Base-by-base conservation (phyloP, 305 asterid genomes). In the Ruellia speciosa region DNA sequence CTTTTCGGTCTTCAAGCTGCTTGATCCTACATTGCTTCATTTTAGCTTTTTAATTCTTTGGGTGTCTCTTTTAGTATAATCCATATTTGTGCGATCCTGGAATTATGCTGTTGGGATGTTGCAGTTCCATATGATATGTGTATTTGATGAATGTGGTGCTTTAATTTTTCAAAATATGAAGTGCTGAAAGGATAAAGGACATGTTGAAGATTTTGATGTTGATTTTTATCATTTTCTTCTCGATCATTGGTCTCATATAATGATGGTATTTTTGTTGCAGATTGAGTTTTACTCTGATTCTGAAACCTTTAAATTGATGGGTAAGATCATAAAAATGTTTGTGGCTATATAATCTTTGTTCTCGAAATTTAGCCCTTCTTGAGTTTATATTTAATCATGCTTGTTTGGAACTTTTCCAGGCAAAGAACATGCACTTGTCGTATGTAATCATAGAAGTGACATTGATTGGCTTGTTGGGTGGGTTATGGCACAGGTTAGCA, bases 401-500 rank as follows among this genome's bases (percentile, higher is more conserved):
- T 64, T 64, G 52, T 66, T 6, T 52, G 50, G 31, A 40, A 70
- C 71, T 71, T 72, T 70, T 74, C 62, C 80, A 88, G 99, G 99
- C 68, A 79, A 79, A 71, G 99, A 92, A 63, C 96, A 92, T 64
- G 95, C 99, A 18, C 94, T 92, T 66, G 77, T 88, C 65, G 71
- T 88, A 35, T 72, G 68, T 62, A 92, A 92, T 68, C 97, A 92
- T 79, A 79, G 71, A 78, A 92, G 99, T 72, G 99, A 92, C 70
- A 88, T 90, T 57, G 98, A 90, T 75, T 90, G 98, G 98, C 95
- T 90, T 72, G 96, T 90, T 58, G 98, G 97, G 75, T 92, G 99
- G 99, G 78, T 88, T 66, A 54, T 92, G 62, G 94, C 99, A 64
- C 97, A 92, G 99, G 99, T 92, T 60, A 51, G 75, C 59, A 48